phyloP scores from a whole-genome alignment of 768 basidiomycete genomes.

The Hygrocybe punicea region DNA sequence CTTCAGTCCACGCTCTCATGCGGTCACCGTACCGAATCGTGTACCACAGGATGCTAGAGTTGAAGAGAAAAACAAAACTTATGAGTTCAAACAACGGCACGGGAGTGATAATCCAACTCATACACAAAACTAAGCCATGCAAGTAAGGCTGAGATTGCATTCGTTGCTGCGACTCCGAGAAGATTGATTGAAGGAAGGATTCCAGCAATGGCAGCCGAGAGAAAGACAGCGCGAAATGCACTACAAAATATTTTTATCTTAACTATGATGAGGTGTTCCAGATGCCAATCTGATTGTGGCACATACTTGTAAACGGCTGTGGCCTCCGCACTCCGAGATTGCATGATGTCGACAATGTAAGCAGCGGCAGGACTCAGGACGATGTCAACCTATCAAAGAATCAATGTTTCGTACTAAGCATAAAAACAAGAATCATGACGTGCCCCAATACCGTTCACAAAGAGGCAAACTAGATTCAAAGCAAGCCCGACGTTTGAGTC shows the following conservation, averaged over 20 bases:
- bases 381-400: slow-evolving; percentile 46
- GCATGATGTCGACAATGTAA: slow-evolving; percentile 60
- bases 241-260: slow-evolving; percentile 26
- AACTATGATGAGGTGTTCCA: too few relatives aligned
- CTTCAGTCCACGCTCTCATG: slow-evolving; percentile 55
- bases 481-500: slow-evolving; percentile 50
- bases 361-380: slow-evolving; percentile 53
- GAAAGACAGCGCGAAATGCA: slow-evolving; percentile 45
- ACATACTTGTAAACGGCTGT: slow-evolving; percentile 52
- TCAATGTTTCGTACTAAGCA: not conserved
- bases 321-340: slow-evolving; percentile 58
- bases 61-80: not conserved
- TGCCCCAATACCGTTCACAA: slow-evolving; percentile 64
- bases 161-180: slow-evolving; percentile 50
- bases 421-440: slow-evolving; percentile 17
- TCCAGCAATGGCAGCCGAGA: slow-evolving; percentile 41
- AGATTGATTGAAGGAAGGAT: slow-evolving; percentile 54
- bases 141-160: slow-evolving; percentile 44
- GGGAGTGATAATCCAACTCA: slow-evolving; percentile 19
- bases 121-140: slow-evolving; percentile 54
- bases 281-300: not conserved
- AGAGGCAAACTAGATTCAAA: slow-evolving; percentile 53
- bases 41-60: slow-evolving; percentile 46
- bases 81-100: not conserved
- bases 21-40: slow-evolving; percentile 55